phyloP scores from a whole-genome alignment of 108 stramenopile genomes.

The Cyclotella sp. region DNA sequence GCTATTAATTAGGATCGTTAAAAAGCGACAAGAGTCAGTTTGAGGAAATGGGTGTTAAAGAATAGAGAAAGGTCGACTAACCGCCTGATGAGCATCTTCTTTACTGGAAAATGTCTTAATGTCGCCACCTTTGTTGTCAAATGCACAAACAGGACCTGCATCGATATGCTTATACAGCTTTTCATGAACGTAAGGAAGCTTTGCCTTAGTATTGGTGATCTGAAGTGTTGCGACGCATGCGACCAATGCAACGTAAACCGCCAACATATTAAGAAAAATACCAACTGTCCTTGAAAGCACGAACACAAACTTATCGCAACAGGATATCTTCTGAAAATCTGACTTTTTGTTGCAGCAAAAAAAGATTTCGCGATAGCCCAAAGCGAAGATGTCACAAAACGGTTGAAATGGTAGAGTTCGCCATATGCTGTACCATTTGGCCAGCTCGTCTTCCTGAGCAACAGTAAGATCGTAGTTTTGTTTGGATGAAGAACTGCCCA shows the following conservation, averaged over 20 bases:
- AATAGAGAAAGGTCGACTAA: not conserved
- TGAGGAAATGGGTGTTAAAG: not conserved
- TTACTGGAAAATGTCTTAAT: constrained; percentile 16
- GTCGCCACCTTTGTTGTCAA: constrained; percentile 22
- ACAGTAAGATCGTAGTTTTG: constrained; percentile 17
- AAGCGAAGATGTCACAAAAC: constrained; percentile 10
- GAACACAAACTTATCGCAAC: constrained; percentile 13
- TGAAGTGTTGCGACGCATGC: constrained; percentile 22
- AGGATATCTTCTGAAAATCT: constrained; percentile 16
- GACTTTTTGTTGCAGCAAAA: constrained; percentile 20
- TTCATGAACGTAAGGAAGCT: constrained; percentile 16
- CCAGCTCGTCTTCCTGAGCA: not conserved
- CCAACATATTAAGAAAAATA: constrained; percentile 13
- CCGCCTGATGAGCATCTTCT: constrained; percentile 9
- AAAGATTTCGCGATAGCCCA: constrained; percentile 1
- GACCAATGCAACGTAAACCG: constrained; percentile 18
- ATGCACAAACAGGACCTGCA: constrained; percentile 34
- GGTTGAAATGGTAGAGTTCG: constrained; percentile 20
- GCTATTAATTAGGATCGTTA: not conserved
- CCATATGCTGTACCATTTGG: constrained; percentile 21
- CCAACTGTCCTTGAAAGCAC: constrained; percentile 6
- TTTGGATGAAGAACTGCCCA: not conserved
- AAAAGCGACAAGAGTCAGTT: not conserved
- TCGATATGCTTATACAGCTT: constrained; percentile 25
- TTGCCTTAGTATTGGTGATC: constrained; percentile 13